Conservation (phyloP, 176 grass and related monocot genomes). For the Eleusine indica region DNA sequence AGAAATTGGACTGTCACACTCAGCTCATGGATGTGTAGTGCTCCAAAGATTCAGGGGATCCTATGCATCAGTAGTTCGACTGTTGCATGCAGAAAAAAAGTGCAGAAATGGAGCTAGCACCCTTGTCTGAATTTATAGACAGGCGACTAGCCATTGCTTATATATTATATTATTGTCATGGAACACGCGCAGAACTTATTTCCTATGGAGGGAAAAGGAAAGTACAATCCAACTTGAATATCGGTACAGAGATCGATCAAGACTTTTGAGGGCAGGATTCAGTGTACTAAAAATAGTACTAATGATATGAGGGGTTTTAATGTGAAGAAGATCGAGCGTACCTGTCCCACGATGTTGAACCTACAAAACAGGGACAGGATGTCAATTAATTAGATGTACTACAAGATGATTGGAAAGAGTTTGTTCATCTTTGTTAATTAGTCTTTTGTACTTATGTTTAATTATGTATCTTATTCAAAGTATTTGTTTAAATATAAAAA, state of each 20-base stretch:
- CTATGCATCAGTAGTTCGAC: too few relatives aligned
- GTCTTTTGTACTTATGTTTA: too few relatives aligned
- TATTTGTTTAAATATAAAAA: too few relatives aligned
- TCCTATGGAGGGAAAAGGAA: too few relatives aligned
- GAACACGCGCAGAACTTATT: too few relatives aligned
- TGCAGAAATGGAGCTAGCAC: too few relatives aligned
- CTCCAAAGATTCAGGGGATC: neutral
- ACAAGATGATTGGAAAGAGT: neutral
- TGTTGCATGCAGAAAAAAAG: too few relatives aligned
- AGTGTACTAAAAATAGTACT: too few relatives aligned
- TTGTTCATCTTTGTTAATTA: neutral
- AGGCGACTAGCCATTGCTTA: too few relatives aligned
- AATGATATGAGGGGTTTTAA: neutral
- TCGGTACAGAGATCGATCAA: neutral
- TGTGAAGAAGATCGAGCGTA: neutral
- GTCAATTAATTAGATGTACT: neutral
- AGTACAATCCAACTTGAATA: neutral
- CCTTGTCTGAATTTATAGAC: too few relatives aligned
- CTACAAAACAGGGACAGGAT: neutral
- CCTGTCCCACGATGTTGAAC: conserved; percentile 5
- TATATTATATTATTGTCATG: too few relatives aligned
- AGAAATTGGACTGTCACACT: neutral
- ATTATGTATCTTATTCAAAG: too few relatives aligned
- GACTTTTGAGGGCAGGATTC: neutral
- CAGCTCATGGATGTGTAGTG: neutral